A percentile compares a stretch with the other conserved stretches of the same genome.
Conservation (phyloP, 208 protist genomes). For the Trypanosoma platydactyli region DNA sequence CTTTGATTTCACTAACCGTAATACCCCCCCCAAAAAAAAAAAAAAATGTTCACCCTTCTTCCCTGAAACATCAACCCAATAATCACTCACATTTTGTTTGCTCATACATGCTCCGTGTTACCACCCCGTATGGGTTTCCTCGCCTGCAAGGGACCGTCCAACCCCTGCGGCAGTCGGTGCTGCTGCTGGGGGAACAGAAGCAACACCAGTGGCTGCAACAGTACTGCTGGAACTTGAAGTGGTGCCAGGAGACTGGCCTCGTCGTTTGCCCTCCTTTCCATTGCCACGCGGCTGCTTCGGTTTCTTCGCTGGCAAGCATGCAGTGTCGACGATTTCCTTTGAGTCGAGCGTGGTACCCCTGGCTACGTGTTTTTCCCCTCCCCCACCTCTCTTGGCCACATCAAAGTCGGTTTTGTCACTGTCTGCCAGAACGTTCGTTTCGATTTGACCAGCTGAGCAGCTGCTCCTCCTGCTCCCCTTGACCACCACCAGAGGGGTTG, state of each 20-base stretch:
- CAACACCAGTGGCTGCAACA: neutral
- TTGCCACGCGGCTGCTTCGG: neutral
- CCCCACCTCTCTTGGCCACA: neutral
- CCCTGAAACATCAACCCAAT: too few relatives aligned
- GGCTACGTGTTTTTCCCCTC: neutral
- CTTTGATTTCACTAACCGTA: too few relatives aligned
- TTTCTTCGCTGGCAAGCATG: neutral
- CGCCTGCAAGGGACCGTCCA: neutral
- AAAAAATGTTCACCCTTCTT: neutral
- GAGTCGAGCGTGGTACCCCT: neutral
- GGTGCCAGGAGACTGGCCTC: neutral
- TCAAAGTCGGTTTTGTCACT: neutral
- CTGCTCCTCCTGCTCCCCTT: neutral
- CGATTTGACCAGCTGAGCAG: neutral
- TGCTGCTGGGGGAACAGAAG: neutral
- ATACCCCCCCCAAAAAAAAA: too few relatives aligned
- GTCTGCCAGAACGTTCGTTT: neutral
- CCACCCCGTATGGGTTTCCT: neutral
- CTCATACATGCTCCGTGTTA: neutral
- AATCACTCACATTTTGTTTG: neutral
- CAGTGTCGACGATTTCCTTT: neutral
- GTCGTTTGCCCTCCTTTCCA: constrained; percentile 11
- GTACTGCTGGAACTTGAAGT: neutral
- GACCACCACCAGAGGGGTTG: neutral
- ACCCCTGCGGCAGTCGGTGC: neutral